Percentiles rank a stretch among this genome's conserved stretches.
These are phyloP conservation scores for Mycena polygramma DNA, from an alignment of 768 basidiomycete species.

Conservation along the genomic window DNA sequence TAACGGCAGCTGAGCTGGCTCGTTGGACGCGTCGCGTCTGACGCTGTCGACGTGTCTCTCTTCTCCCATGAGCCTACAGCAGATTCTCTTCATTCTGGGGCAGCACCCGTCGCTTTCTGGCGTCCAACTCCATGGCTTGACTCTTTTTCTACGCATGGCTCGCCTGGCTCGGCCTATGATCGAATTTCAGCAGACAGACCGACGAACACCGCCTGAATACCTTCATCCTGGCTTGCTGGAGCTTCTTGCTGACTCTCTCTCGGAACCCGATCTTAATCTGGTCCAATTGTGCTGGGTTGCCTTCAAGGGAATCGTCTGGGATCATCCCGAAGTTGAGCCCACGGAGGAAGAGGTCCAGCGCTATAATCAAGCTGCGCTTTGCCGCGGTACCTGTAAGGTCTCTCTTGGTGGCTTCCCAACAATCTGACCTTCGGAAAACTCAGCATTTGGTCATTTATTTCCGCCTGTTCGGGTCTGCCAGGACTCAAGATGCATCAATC, in stretches of 20 bases:
- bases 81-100: too few species aligned
- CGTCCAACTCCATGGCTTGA: not conserved
- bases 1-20: too few species aligned
- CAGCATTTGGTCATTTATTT: not conserved
- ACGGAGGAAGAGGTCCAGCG: not conserved
- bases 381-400: not conserved
- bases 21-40: too few species aligned
- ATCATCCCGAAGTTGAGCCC: not conserved
- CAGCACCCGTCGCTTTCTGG: too few species aligned
- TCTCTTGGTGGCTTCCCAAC: too few species aligned
- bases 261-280: not conserved
- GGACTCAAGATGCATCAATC: not conserved
- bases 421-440: too few species aligned
- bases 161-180: not conserved
- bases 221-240: not conserved
- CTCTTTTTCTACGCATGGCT: not conserved
- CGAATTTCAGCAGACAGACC: not conserved
- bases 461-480: conserved; percentile 5
- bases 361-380: not conserved
- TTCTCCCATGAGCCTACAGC: too few species aligned
- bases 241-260: not conserved
- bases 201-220: not conserved
- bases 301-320: not conserved
- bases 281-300: conserved; percentile 1
- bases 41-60: too few species aligned